A percentile compares a stretch with the other conserved stretches of the same genome.
Evolutionary conservation across 164 flowering plant genomes (phyloP).

Genomic region (Sextonia rubra): DNA sequence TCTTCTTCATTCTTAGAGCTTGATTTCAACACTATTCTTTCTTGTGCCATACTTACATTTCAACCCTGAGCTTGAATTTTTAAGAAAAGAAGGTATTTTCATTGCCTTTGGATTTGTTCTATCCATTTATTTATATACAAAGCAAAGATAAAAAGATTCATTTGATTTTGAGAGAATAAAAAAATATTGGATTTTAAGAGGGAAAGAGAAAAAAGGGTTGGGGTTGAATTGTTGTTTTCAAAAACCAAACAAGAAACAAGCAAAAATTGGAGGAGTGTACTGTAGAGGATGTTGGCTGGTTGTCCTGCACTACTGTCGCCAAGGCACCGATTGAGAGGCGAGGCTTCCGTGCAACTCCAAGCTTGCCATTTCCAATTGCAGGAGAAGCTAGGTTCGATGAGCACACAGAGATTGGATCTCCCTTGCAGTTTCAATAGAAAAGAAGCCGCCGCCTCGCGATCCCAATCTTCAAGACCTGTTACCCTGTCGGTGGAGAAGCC

Average conservation of each 20-base stretch:
- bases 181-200: conserved; percentile 9
- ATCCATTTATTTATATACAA: conserved; percentile 8
- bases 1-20: conserved; percentile 8
- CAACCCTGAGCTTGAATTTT: conserved; percentile 6
- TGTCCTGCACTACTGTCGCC: conserved; percentile 86
- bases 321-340: conserved; percentile 87
- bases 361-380: conserved; percentile 66
- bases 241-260: conserved; percentile 10
- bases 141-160: not conserved
- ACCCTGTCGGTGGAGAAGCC: conserved; percentile 58
- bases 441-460: conserved; percentile 40
- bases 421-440: conserved; percentile 68
- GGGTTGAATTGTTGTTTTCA: conserved; percentile 4
- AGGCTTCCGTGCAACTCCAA: conserved; percentile 67
- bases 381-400: conserved; percentile 52
- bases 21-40: conserved; percentile 23
- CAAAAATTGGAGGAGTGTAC: conserved; percentile 31
- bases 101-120: conserved; percentile 24
- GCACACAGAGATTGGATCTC: conserved; percentile 83
- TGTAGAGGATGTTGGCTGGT: conserved; percentile 96
- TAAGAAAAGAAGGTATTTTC: not conserved
- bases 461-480: conserved; percentile 61
- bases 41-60: conserved; percentile 9
- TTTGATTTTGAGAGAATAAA: conserved; percentile 6
- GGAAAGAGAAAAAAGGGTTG: not conserved